Percentiles rank a stretch among this genome's conserved stretches.
phyloP scores from a whole-genome alignment of 2,329 filamentous ascomycete species.

The Sarocladium oryzae region DNA sequence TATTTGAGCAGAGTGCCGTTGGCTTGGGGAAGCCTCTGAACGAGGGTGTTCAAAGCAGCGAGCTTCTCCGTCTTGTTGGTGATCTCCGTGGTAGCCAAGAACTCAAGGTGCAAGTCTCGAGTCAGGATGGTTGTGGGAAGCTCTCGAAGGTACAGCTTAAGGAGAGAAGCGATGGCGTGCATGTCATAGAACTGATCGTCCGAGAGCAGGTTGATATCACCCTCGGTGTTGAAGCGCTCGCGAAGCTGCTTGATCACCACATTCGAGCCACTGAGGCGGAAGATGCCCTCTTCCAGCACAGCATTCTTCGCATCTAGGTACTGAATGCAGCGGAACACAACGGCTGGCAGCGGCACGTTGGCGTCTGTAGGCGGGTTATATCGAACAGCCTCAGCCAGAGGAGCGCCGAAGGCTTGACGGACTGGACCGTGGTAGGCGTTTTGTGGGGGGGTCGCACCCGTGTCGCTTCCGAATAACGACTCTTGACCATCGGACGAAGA shows the following conservation, averaged over 20 bases:
- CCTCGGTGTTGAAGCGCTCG: slow-evolving; percentile 89
- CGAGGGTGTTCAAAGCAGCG: slow-evolving; percentile 65
- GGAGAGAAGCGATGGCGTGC: slow-evolving; percentile 85
- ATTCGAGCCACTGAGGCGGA: slow-evolving; percentile 94
- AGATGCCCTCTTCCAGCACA: slow-evolving; percentile 85
- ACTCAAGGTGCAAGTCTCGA: slow-evolving; percentile 81
- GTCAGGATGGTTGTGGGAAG: slow-evolving; percentile 88
- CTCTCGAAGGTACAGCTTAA: slow-evolving; percentile 92
- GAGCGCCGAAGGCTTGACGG: slow-evolving; percentile 75
- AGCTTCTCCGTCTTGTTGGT: slow-evolving; percentile 71
- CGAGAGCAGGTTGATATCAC: slow-evolving; percentile 78
- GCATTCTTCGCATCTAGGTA: slow-evolving; percentile 82
- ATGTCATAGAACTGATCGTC: slow-evolving; percentile 90
- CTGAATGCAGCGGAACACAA: slow-evolving; percentile 92
- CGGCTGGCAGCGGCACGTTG: slow-evolving; percentile 73
- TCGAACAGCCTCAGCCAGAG: slow-evolving; percentile 78
- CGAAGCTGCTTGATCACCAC: slow-evolving; percentile 84
- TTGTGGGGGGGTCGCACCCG: slow-evolving; percentile 36
- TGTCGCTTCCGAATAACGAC: slow-evolving; percentile 44
- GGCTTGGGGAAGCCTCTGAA: slow-evolving; percentile 69
- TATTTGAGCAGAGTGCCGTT: slow-evolving; percentile 81
- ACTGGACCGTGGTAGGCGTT: slow-evolving; percentile 46
- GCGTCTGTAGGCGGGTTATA: slow-evolving; percentile 68
- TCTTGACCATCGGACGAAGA: slow-evolving; percentile 54
- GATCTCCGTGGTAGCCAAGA: slow-evolving; percentile 77